Conservation (phyloP, 1,139 yeast genomes). For the Scheffersomyces stambukii region DNA sequence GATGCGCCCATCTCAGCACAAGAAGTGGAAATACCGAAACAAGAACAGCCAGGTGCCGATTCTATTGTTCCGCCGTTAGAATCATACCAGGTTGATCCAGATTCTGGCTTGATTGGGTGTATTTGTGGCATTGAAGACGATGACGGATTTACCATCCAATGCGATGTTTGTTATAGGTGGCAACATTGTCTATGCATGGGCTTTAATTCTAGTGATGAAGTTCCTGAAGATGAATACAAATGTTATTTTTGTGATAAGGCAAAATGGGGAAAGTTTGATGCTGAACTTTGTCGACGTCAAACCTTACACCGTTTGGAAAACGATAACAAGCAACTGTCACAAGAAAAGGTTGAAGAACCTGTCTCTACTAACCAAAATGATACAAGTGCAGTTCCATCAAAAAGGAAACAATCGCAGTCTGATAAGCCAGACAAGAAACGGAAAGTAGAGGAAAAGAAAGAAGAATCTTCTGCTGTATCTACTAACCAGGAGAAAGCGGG, state of each 20-base stretch:
- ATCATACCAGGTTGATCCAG: conserved; percentile 65
- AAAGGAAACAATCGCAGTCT: conserved; percentile 28
- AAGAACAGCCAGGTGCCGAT: conserved; percentile 3
- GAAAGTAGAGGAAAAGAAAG: conserved; percentile 14
- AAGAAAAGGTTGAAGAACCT: conserved; percentile 4
- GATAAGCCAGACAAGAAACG: conserved; percentile 23
- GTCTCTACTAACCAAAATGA: not conserved
- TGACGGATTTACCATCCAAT: conserved; percentile 92
- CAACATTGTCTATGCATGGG: conserved; percentile 91
- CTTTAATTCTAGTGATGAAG: conserved; percentile 64
- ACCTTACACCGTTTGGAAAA: conserved; percentile 30
- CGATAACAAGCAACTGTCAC: conserved; percentile 12
- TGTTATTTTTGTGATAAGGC: conserved; percentile 74
- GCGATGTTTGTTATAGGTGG: conserved; percentile 91
- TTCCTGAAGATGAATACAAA: conserved; percentile 73
- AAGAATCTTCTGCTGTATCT: conserved; percentile 3
- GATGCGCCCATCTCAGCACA: not conserved
- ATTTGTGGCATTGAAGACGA: conserved; percentile 87
- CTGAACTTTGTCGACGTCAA: conserved; percentile 34
- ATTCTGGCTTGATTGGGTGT: conserved; percentile 84
- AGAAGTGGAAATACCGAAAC: conserved; percentile 1
- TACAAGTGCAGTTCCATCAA: conserved; percentile 4
- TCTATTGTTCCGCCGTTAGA: conserved; percentile 27
- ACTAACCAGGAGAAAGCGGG: conserved; percentile 1
- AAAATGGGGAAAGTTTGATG: conserved; percentile 47